Evolutionary conservation across 2,329 filamentous ascomycete species (phyloP), one percentile per base, ranked within the genome.

Genomic region (Claviceps maximensis): DNA sequence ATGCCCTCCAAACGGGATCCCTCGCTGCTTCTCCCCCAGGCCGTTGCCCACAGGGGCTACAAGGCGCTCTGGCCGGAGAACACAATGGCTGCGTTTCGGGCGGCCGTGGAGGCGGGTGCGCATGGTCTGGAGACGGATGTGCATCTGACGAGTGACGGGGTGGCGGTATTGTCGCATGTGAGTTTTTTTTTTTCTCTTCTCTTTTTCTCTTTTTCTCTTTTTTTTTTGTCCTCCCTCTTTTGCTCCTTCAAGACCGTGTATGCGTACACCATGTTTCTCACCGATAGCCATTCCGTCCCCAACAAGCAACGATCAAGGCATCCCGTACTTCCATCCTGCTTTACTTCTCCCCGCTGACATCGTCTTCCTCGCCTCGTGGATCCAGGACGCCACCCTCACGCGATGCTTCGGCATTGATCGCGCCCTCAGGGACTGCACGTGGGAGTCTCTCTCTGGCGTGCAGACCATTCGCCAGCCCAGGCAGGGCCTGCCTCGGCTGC

Each of bases 51-150:
- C 70, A 77, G 87, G 54, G 87, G 87, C 46, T 89, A 84, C 74
- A 91, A 87, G 65, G 82, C 83, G 1, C 75, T 76, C 50, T 87
- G 77, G 59, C 89, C 91, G 0, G 91, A 97, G 68, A 97, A 97
- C 69, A 86, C 87, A 1, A 82, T 96, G 76, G 77, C 74, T 17
- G 86, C 87, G 8, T 94, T 95, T 69, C 73, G 73, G 54, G 84
- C 77, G 29, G 90, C 89, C 1, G 77, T 91, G 2, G 72, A 80
- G 33, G 82, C 81, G 19, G 88, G 88, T 21, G 81, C 87, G 0
- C 80, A 94, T 61, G 91, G 86, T 0, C 72, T 97, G 29, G 91
- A 97, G 71, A 94, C 89, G 19, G 91, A 97, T 62, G 69, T 96
- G 9, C 90, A 94, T 65, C 69, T 96, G 36, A 84, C 87, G 15